A percentile compares a stretch with the other conserved stretches of the same genome.
Conservation (phyloP, 1,284 basidiomycete species). For the Sporisorium scitamineum region DNA sequence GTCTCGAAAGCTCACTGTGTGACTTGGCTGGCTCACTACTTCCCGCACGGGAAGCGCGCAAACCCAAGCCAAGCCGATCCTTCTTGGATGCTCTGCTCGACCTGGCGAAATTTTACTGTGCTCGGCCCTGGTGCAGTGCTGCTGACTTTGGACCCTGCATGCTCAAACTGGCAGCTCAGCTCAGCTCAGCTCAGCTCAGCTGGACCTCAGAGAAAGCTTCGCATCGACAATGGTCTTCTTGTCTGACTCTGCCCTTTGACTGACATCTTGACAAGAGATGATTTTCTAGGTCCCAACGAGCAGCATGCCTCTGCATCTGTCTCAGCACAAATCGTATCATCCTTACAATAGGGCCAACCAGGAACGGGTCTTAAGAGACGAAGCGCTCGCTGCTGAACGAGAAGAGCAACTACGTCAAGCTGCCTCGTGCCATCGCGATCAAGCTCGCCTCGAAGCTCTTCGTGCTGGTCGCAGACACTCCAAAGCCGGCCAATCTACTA, state of each 20-base stretch:
- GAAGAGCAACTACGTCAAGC: slow-evolving; percentile 10
- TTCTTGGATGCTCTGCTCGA: background rate
- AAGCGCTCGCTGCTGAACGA: slow-evolving; percentile 12
- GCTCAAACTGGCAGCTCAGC: background rate
- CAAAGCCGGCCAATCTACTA: background rate
- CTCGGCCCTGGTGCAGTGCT: too few species aligned
- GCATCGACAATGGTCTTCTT: background rate
- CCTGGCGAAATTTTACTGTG: background rate
- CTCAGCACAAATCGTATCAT: slow-evolving; percentile 32
- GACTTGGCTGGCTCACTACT: slow-evolving; percentile 9
- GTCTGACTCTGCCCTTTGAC: background rate
- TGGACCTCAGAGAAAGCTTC: background rate
- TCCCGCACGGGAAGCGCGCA: slow-evolving; percentile 27
- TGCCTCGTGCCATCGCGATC: slow-evolving; percentile 17
- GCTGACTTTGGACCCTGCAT: slow-evolving; percentile 27
- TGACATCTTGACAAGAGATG: background rate
- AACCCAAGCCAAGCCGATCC: background rate
- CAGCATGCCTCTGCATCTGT: slow-evolving; percentile 37
- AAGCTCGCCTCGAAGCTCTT: slow-evolving; percentile 19
- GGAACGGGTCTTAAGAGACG: slow-evolving; percentile 7
- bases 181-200: background rate
- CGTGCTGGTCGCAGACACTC: slow-evolving; percentile 3
- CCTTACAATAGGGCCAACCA: slow-evolving; percentile 21
- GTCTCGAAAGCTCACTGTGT: slow-evolving; percentile 20
- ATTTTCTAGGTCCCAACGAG: background rate